These are phyloP conservation scores for Chimonanthus praecox DNA, from an alignment of 164 flowering plant species.

Conservation along the genomic window DNA sequence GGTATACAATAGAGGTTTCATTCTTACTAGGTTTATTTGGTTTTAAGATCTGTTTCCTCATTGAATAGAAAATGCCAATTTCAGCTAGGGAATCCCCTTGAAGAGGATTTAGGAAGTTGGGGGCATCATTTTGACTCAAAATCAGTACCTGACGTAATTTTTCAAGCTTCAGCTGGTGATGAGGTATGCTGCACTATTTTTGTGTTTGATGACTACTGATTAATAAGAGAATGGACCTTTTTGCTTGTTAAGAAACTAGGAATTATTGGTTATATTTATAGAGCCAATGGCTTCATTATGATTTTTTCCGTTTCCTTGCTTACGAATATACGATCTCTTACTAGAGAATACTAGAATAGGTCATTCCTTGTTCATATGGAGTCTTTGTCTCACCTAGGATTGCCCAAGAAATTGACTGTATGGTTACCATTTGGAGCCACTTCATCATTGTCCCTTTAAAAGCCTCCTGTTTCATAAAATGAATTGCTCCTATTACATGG, in stretches of 20 bases:
- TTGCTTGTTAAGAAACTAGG: not conserved
- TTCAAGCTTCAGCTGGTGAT: conserved; percentile 94
- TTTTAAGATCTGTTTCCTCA: not conserved
- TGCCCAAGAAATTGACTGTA: no score
- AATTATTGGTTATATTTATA: not conserved
- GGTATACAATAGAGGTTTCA: conserved; percentile 25
- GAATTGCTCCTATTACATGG: no score
- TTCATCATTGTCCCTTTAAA: no score
- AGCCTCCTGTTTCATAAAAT: no score
- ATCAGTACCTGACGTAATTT: conserved; percentile 79
- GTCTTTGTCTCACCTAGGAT: not conserved
- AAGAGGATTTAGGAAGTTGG: conserved; percentile 92
- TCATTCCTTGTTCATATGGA: not conserved
- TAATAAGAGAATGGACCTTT: not conserved
- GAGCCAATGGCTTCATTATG: not conserved
- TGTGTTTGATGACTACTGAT: not conserved
- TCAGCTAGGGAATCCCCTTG: conserved; percentile 81
- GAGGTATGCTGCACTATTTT: conserved; percentile 46
- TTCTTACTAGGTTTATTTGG: not conserved
- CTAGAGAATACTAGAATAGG: no score
- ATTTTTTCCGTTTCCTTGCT: not conserved
- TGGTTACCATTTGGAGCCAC: no score
- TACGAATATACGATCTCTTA: no score
- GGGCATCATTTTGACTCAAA: conserved; percentile 73
- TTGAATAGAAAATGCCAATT: conserved; percentile 1